Evolutionary conservation across 2,329 filamentous ascomycete genomes (phyloP).

Genomic region (Tolypocladium paradoxum): DNA sequence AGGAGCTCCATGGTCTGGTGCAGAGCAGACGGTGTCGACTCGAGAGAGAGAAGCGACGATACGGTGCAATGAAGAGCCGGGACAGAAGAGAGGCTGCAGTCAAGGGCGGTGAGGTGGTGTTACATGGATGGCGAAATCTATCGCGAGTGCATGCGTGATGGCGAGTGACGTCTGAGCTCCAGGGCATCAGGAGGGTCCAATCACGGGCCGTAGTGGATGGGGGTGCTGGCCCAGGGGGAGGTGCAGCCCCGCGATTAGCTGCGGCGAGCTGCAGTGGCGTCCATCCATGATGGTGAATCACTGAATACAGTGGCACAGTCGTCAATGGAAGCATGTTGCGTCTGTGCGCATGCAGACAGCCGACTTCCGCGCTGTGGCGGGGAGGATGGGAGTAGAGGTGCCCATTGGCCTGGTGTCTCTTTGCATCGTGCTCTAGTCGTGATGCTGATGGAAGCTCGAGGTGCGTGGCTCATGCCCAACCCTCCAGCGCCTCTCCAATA

Average conservation of each 20-base stretch:
- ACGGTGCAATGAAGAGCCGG: neutral
- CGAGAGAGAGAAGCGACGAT: neutral
- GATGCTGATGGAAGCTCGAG: neutral
- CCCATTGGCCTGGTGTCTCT: no score
- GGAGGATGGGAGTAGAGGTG: no score
- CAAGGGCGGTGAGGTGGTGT: neutral
- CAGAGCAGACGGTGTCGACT: neutral
- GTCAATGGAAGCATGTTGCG: no score
- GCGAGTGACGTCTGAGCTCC: no score
- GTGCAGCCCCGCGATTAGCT: neutral
- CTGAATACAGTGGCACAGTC: no score
- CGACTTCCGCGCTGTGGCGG: no score
- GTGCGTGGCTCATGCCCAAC: no score
- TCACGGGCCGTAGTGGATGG: neutral
- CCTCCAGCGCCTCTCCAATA: neutral
- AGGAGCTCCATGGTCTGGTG: constrained; percentile 43
- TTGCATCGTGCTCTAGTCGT: no score
- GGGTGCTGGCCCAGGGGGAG: no score
- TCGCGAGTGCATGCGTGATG: neutral
- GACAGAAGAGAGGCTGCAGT: neutral
- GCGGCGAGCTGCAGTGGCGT: no score
- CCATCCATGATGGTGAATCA: no score
- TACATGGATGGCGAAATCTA: neutral
- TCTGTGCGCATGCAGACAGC: no score
- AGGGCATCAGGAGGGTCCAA: neutral